A percentile compares a stretch with the other conserved stretches of the same genome.
These are phyloP conservation scores for Monosporascus ibericus DNA, from an alignment of 2,329 filamentous ascomycete species.

Conservation along the genomic window DNA sequence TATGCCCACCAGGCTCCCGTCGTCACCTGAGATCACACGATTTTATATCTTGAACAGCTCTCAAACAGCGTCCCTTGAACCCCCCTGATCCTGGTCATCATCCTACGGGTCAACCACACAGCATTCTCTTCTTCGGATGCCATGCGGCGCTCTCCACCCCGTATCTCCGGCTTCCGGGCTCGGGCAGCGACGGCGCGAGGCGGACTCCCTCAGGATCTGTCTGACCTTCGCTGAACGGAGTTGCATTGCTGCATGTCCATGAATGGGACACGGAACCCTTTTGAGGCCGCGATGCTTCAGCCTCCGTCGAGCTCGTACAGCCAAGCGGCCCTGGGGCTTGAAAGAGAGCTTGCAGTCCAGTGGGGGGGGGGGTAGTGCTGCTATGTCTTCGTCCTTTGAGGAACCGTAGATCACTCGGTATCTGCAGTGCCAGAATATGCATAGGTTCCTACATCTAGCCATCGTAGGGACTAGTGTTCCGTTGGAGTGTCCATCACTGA, in stretches of 20 bases:
- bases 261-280: background rate
- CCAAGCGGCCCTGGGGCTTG: constrained; percentile 3
- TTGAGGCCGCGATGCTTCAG: background rate
- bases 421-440: too few species aligned
- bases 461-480: too few species aligned
- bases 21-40: too few species aligned
- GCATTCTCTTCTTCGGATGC: too few species aligned
- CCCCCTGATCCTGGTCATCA: background rate
- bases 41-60: too few species aligned
- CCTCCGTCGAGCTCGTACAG: background rate
- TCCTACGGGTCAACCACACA: background rate
- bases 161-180: background rate
- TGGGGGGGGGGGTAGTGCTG: background rate
- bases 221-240: background rate
- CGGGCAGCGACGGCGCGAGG: background rate
- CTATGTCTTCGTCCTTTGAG: background rate
- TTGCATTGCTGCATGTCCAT: background rate
- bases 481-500: too few species aligned
- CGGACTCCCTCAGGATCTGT: background rate
- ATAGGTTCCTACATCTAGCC: too few species aligned
- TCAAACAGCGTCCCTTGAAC: background rate
- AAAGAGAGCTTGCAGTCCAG: constrained; percentile 4
- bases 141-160: background rate
- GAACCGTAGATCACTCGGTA: too few species aligned
- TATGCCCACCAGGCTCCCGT: too few species aligned